Conservation (phyloP, 2,329 filamentous ascomycete species). For the Claviceps spartinae region DNA sequence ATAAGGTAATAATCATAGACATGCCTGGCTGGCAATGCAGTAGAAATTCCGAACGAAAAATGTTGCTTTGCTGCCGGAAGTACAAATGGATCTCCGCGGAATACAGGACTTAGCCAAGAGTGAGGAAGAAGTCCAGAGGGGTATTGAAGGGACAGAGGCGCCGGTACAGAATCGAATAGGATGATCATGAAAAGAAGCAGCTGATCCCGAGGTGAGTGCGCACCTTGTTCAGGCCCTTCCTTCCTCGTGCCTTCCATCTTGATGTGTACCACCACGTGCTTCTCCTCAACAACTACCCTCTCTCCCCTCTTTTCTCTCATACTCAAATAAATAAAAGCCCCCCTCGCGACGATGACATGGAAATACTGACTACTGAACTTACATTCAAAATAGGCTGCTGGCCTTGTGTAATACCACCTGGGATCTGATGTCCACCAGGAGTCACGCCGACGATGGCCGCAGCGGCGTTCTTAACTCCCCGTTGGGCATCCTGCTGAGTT, state of each 20-base stretch:
- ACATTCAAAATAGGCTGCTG: constrained; percentile 38
- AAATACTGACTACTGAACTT: constrained; percentile 18
- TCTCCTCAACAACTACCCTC: not conserved
- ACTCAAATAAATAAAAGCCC: not conserved
- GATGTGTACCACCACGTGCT: not conserved
- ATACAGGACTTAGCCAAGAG: too few species aligned
- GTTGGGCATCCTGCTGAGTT: constrained; percentile 43
- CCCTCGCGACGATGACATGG: not conserved
- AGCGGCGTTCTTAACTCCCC: constrained; percentile 27
- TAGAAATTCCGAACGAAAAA: too few species aligned
- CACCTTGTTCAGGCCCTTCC: not conserved
- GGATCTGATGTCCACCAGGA: constrained; percentile 23
- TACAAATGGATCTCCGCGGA: too few species aligned
- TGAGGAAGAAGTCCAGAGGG: not conserved
- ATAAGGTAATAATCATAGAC: not conserved
- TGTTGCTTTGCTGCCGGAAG: too few species aligned
- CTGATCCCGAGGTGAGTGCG: not conserved
- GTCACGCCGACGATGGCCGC: constrained; percentile 36
- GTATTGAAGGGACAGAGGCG: not conserved
- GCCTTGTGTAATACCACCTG: constrained; percentile 26
- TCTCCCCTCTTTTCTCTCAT: not conserved
- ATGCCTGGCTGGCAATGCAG: too few species aligned
- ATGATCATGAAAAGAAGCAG: not conserved
- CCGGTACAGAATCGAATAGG: not conserved
- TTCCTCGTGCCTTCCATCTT: not conserved